A percentile compares a stretch with the other conserved stretches of the same genome.
phyloP scores from a whole-genome alignment of 805 yeast species.

The Barnettozyma sp. region DNA sequence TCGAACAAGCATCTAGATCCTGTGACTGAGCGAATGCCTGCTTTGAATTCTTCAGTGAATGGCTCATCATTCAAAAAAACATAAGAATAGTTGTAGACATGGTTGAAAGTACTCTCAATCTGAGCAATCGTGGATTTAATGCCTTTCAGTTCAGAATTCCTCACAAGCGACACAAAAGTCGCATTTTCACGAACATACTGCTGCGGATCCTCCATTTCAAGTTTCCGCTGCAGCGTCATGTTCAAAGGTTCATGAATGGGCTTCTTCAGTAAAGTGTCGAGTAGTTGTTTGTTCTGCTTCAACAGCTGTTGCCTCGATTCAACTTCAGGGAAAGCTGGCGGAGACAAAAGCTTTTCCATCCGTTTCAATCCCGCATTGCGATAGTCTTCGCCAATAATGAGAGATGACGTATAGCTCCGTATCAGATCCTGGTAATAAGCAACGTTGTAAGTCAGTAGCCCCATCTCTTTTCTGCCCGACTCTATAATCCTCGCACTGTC shows the following conservation, averaged over 20 bases:
- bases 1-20: constrained; percentile 42
- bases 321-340: constrained; percentile 16
- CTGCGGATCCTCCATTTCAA: constrained; percentile 8
- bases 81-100: constrained; percentile 72
- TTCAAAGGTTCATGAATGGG: constrained; percentile 26
- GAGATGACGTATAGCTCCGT: constrained; percentile 18
- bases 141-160: constrained; percentile 51
- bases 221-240: constrained; percentile 13
- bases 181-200: constrained; percentile 50
- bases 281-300: constrained; percentile 9
- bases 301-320: constrained; percentile 14
- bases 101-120: constrained; percentile 60
- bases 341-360: constrained; percentile 15
- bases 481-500: constrained; percentile 8
- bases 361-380: too few relatives aligned
- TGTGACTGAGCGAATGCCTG: constrained; percentile 33
- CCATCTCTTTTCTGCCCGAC: constrained; percentile 5
- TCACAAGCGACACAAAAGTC: constrained; percentile 64
- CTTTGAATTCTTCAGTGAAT: constrained; percentile 52
- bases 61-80: constrained; percentile 69
- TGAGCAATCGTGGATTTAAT: constrained; percentile 48
- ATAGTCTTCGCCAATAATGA: constrained; percentile 16
- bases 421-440: constrained; percentile 18
- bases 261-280: constrained; percentile 7
- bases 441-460: constrained; percentile 10